Conservation (phyloP, 2,329 filamentous ascomycete genomes). For the Bipolaris zeicola region DNA sequence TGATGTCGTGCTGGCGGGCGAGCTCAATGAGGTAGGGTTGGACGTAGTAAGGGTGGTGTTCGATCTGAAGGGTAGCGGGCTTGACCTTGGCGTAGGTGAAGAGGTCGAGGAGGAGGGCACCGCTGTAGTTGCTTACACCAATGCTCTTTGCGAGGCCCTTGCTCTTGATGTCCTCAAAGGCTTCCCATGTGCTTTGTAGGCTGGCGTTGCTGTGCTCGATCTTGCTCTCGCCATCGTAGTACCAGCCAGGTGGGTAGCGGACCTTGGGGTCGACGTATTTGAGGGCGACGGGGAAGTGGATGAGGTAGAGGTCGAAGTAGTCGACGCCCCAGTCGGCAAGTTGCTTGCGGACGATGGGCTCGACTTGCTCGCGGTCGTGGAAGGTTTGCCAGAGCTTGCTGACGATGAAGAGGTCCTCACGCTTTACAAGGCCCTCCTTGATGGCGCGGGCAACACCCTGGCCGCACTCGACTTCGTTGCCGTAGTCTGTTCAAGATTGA, state of each 20-base stretch:
- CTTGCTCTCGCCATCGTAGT: constrained; percentile 39
- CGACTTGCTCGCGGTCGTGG: constrained; percentile 79
- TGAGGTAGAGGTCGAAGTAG: constrained; percentile 60
- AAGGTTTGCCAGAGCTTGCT: constrained; percentile 94
- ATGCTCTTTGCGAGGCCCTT: constrained; percentile 46
- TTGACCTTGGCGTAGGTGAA: constrained; percentile 56
- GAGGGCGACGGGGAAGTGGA: constrained; percentile 88
- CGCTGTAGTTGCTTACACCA: constrained; percentile 47
- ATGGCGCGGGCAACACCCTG: constrained; percentile 46
- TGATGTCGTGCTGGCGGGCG: constrained; percentile 41
- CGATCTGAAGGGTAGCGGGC: constrained; percentile 46
- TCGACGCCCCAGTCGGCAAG: constrained; percentile 46
- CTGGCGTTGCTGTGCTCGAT: constrained; percentile 47
- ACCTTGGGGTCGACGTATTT: constrained; percentile 56
- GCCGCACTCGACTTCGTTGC: constrained; percentile 47
- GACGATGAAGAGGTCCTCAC: constrained; percentile 85
- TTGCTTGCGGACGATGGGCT: constrained; percentile 71
- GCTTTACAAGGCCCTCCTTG: constrained; percentile 47
- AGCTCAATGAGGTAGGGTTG: constrained; percentile 44
- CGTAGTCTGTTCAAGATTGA: constrained; percentile 37
- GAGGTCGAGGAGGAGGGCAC: constrained; percentile 57
- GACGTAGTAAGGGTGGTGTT: constrained; percentile 48
- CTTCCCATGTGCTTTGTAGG: constrained; percentile 48
- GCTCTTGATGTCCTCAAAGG: constrained; percentile 48
- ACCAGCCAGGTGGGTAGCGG: constrained; percentile 48